Evolutionary conservation across 2,329 filamentous ascomycete species (phyloP).

Genomic region (Aaosphaeria arxii): DNA sequence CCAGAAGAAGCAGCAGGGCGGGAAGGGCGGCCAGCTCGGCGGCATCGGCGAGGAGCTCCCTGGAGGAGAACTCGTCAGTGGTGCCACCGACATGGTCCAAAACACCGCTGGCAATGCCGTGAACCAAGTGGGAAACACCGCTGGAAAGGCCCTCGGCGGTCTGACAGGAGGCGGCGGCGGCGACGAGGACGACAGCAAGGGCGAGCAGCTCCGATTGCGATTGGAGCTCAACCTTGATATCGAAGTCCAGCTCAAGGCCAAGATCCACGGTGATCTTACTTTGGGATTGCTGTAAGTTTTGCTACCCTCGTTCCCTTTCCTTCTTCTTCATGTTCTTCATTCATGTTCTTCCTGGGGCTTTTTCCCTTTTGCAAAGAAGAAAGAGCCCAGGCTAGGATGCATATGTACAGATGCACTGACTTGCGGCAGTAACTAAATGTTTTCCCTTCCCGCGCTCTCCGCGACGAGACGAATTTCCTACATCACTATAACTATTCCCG

Average conservation of each 20-base stretch:
- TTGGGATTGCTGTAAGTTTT: slow-evolving; percentile 50
- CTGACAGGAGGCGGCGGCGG: slow-evolving; percentile 41
- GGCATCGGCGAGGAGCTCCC: slow-evolving; percentile 54
- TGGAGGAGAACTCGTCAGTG: slow-evolving; percentile 51
- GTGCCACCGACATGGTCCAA: slow-evolving; percentile 56
- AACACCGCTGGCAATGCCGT: slow-evolving; percentile 55
- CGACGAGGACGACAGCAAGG: slow-evolving; percentile 31
- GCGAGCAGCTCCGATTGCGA: slow-evolving; percentile 54
- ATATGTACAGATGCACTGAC: slow-evolving; percentile 11
- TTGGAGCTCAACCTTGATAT: slow-evolving; percentile 62
- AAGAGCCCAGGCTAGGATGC: background rate
- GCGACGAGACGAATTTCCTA: too few relatives aligned
- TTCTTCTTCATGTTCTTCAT: too few relatives aligned
- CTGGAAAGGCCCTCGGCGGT: slow-evolving; percentile 46
- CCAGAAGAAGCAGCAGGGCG: slow-evolving; percentile 44
- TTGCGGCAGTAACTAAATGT: slow-evolving; percentile 25
- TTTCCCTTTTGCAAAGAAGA: too few relatives aligned
- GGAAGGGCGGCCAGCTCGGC: slow-evolving; percentile 44
- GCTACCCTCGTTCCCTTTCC: too few relatives aligned
- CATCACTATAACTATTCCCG: too few relatives aligned
- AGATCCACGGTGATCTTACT: slow-evolving; percentile 63
- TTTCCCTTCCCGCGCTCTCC: background rate
- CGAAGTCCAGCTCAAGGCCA: slow-evolving; percentile 63
- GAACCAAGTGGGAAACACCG: slow-evolving; percentile 41
- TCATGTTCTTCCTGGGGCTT: too few relatives aligned